Base-by-base conservation (phyloP, 345 rosid genomes). In the Rhizophora apiculata region DNA sequence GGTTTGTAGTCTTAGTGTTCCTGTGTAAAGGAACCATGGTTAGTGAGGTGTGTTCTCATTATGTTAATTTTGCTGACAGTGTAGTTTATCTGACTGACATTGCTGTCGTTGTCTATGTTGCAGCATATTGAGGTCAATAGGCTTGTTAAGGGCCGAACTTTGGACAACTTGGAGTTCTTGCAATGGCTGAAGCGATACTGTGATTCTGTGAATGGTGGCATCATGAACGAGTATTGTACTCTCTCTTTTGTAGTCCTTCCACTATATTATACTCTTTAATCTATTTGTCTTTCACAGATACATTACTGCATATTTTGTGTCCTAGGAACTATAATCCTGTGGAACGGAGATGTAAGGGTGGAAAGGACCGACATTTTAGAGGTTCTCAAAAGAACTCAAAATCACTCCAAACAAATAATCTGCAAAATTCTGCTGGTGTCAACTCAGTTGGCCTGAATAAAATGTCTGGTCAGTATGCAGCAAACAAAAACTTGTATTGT, bases 111-210 rank as follows among this genome's bases (percentile, higher is more conserved):
- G 24, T 61, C 6, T 56, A 36, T 18, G 19, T 81, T 60, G 77
- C 83, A 93, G 98, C 94, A 90, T 70, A 55, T 95, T 74, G 99
- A 95, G 84, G 99, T 95, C 70, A 90, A 87, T 73, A 87, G 83
- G 81, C 96, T 95, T 66, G 87, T 95, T 57, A 95, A 95, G 81
- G 96, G 96, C 55, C 82, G 96, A 46, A 92, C 97, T 64, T 76
- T 95, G 85, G 97, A 95, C 89, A 95, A 95, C 78, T 84, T 95
- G 92, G 99, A 95, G 86, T 92, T 92, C 81, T 77, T 92, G 58
- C 99, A 95, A 58, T 95, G 99, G 99, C 83, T 95, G 65, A 95
- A 90, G 78, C 88, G 96, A 15, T 92, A 90, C 68, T 95, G 99
- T 71, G 99, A 95, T 82, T 92, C 99, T 49, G 78, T 92, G 4